Conservation (phyloP, 495 filamentous ascomycete species). For the Chaetomium cochliodes region DNA sequence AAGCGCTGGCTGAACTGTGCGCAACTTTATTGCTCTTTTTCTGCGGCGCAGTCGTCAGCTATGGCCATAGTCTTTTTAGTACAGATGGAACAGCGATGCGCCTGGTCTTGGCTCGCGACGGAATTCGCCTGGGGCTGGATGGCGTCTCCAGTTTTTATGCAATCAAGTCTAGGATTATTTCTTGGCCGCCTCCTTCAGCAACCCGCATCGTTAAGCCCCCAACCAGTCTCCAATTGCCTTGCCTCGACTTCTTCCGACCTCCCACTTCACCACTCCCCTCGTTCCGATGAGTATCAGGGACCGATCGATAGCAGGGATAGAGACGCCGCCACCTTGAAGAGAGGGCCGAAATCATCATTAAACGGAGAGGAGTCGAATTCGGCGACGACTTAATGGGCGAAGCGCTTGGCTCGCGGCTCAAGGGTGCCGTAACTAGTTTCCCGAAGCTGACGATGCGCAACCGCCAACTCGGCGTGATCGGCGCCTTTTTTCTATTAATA, state of each 20-base stretch:
- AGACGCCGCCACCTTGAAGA: slow-evolving; percentile 2
- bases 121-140: not conserved
- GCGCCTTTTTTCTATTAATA: slow-evolving; percentile 39
- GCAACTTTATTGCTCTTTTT: too few relatives aligned
- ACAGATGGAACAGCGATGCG: too few relatives aligned
- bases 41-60: too few relatives aligned
- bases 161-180: not conserved
- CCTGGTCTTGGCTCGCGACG: too few relatives aligned
- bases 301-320: slow-evolving; percentile 1
- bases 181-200: not conserved
- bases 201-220: slow-evolving; percentile 1
- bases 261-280: not conserved
- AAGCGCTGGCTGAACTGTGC: too few relatives aligned
- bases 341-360: not conserved
- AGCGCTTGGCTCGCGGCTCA: slow-evolving; percentile 1
- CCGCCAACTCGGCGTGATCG: slow-evolving; percentile 40
- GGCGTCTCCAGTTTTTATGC: not conserved
- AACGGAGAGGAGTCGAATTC: not conserved
- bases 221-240: not conserved
- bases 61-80: too few relatives aligned
- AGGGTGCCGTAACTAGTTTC: not conserved
- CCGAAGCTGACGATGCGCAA: slow-evolving; percentile 40
- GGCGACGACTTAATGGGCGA: not conserved
- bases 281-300: slow-evolving; percentile 11
- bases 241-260: not conserved